Evolutionary conservation across 1,284 basidiomycete genomes (phyloP).

Genomic region (Cryptococcus jaspeensis): DNA sequence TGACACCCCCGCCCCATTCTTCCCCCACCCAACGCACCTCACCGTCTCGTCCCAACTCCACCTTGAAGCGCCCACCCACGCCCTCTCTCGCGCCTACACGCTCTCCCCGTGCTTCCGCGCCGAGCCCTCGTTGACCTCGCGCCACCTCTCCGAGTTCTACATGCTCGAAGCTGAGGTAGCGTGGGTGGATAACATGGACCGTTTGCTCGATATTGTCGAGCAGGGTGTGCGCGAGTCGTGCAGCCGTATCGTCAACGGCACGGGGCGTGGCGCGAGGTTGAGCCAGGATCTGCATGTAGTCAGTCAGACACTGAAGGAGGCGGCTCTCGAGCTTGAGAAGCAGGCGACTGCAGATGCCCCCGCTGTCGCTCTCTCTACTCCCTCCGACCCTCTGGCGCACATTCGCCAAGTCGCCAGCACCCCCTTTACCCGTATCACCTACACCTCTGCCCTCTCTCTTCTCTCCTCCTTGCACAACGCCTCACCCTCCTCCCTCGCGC

Average conservation of each 20-base stretch:
- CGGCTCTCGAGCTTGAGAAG: slow-evolving; percentile 1
- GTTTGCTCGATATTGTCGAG: slow-evolving; percentile 72
- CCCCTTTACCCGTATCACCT: slow-evolving; percentile 64
- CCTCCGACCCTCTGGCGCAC: slow-evolving; percentile 20
- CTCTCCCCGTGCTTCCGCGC: slow-evolving; percentile 91
- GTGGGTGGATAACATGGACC: slow-evolving; percentile 56
- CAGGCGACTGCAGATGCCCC: background rate
- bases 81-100: slow-evolving; percentile 82
- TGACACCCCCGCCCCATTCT: slow-evolving; percentile 42
- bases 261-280: slow-evolving; percentile 18
- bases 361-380: background rate
- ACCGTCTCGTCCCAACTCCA: slow-evolving; percentile 96
- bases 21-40: slow-evolving; percentile 65
- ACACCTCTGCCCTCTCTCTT: slow-evolving; percentile 69
- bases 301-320: slow-evolving; percentile 4
- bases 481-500: background rate
- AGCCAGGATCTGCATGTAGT: slow-evolving; percentile 32
- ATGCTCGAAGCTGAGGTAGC: slow-evolving; percentile 95
- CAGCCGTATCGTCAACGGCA: slow-evolving; percentile 15
- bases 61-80: slow-evolving; percentile 79
- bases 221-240: slow-evolving; percentile 49
- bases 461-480: slow-evolving; percentile 47
- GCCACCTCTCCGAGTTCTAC: slow-evolving; percentile 98
- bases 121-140: slow-evolving; percentile 78
- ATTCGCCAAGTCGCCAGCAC: slow-evolving; percentile 21